These are phyloP conservation scores for Lactuca sativa DNA, from an alignment of 129 eudicot genomes.

Conservation along the genomic window DNA sequence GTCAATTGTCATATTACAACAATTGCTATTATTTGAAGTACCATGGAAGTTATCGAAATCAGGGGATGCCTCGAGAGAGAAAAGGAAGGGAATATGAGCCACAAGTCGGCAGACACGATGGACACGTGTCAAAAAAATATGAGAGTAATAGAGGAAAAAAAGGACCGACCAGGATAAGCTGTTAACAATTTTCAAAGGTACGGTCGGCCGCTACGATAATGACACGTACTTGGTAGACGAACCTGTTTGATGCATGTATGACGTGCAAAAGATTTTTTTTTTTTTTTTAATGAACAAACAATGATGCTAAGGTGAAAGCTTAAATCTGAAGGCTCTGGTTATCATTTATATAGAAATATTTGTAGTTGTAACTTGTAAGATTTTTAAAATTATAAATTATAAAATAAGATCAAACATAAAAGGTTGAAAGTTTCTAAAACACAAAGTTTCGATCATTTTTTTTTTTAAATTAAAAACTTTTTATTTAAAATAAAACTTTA, in stretches of 20 bases:
- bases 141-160: background rate
- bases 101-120: background rate
- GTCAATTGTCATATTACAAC: background rate
- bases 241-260: conserved; percentile 5
- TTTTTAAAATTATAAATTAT: too few species aligned
- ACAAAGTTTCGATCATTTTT: too few species aligned
- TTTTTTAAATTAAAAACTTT: too few species aligned
- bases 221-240: conserved; percentile 28
- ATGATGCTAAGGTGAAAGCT: too few species aligned
- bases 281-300: too few species aligned
- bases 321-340: too few species aligned
- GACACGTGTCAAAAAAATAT: conserved; percentile 2
- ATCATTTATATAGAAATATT: too few species aligned
- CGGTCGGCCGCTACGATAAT: conserved; percentile 22
- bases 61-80: background rate
- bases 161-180: conserved; percentile 5
- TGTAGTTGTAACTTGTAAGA: too few species aligned
- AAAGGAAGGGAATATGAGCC: background rate
- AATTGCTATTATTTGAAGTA: background rate
- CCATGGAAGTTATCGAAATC: background rate
- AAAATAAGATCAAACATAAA: too few species aligned
- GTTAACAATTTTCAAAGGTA: background rate
- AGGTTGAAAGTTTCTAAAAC: too few species aligned
- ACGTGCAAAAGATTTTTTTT: background rate
- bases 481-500: too few species aligned